phyloP scores from a whole-genome alignment of 352 stramenopile species.

The Phytophthora sansomeana region DNA sequence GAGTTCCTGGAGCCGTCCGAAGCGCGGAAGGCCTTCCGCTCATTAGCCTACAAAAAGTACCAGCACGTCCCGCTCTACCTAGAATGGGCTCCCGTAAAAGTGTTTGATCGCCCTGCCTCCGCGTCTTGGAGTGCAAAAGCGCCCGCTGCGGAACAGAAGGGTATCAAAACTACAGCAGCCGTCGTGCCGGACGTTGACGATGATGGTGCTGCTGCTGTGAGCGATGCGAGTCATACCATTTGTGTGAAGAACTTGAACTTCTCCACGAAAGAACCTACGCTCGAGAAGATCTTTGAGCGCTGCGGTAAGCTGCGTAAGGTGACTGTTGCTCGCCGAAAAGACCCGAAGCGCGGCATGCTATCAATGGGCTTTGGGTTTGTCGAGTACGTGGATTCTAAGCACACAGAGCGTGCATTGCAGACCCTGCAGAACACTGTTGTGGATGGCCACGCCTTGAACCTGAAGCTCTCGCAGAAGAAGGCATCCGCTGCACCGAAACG shows the following conservation, averaged over 20 bases:
- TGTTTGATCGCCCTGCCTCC: conserved; percentile 61
- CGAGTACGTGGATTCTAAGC: conserved; percentile 92
- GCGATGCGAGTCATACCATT: conserved; percentile 87
- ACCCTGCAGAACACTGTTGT: conserved; percentile 88
- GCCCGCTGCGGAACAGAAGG: conserved; percentile 44
- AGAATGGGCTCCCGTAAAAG: conserved; percentile 96
- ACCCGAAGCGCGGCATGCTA: conserved; percentile 84
- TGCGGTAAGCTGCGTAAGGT: conserved; percentile 86
- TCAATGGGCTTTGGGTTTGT: conserved; percentile 99
- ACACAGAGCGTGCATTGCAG: conserved; percentile 87
- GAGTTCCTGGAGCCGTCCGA: conserved; percentile 96
- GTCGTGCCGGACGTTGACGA: conserved; percentile 65
- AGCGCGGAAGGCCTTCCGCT: conserved; percentile 96
- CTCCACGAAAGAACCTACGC: conserved; percentile 88
- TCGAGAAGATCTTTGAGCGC: conserved; percentile 81
- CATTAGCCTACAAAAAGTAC: conserved; percentile 98
- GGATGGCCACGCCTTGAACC: conserved; percentile 95
- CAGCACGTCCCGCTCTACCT: conserved; percentile 98
- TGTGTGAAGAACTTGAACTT: conserved; percentile 99
- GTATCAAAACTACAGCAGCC: conserved; percentile 59
- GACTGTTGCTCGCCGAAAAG: conserved; percentile 85
- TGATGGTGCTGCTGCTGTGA: conserved; percentile 71
- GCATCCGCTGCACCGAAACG: conserved; percentile 51
- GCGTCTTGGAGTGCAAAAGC: conserved; percentile 16
- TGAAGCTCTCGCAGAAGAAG: conserved; percentile 95